Evolutionary conservation across 768 basidiomycete genomes (phyloP).

Genomic region (Ephemerocybe angulata): DNA sequence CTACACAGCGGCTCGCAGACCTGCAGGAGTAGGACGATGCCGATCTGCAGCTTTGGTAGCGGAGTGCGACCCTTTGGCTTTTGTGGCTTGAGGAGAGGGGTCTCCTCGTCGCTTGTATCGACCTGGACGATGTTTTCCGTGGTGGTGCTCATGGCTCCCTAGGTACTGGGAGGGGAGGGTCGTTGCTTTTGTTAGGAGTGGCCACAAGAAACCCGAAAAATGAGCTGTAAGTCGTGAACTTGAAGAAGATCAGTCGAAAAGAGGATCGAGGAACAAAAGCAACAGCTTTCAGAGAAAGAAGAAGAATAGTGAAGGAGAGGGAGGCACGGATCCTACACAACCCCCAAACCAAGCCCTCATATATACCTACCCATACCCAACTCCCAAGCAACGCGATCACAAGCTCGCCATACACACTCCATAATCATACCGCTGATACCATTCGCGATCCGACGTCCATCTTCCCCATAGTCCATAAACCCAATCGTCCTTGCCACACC

Average conservation of each 20-base stretch:
- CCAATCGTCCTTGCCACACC: no score
- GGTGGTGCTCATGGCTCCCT: slow-evolving; percentile 13
- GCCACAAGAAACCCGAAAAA: no score
- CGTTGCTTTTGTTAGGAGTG: not conserved
- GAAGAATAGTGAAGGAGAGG: not conserved
- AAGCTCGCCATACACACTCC: no score
- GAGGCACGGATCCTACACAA: no score
- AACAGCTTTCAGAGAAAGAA: not conserved
- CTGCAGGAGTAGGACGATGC: slow-evolving; percentile 37
- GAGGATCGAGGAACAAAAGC: not conserved
- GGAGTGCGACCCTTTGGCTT: not conserved
- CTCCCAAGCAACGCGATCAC: no score
- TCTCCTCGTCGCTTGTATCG: slow-evolving; percentile 29
- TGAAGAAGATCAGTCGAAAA: not conserved
- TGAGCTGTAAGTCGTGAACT: not conserved
- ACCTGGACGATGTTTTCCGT: not conserved
- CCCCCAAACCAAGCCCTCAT: no score
- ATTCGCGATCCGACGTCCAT: no score
- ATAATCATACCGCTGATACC: no score
- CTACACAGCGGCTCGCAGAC: slow-evolving; percentile 46
- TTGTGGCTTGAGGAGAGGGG: slow-evolving; percentile 24
- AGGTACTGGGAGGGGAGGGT: slow-evolving; percentile 14
- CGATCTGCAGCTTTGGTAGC: slow-evolving; percentile 29
- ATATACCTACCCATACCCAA: not conserved
- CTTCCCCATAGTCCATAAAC: no score